phyloP scores from a whole-genome alignment of 164 flowering plant genomes.

The Malania oleifera region DNA sequence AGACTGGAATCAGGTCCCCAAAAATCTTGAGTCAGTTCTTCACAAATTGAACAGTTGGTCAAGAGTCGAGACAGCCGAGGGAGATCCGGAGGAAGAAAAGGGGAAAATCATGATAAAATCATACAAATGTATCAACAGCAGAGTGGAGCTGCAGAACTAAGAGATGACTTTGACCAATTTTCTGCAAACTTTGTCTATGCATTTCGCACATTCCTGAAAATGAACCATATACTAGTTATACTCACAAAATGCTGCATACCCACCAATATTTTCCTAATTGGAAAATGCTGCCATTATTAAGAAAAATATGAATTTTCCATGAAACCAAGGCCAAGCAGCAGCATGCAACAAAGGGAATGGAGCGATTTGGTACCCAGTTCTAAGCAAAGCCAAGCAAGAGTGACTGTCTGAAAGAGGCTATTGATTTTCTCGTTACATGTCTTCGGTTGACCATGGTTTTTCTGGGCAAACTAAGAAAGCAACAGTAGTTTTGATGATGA shows the following conservation, averaged over 20 bases:
- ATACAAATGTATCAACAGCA: neutral
- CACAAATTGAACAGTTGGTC: slow-evolving; percentile 13
- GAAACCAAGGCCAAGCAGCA: neutral
- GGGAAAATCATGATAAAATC: neutral
- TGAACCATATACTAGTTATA: neutral
- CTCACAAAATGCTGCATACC: too few relatives aligned
- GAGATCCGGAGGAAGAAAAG: neutral
- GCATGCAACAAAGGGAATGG: too few relatives aligned
- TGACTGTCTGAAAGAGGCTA: too few relatives aligned
- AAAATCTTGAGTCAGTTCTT: slow-evolving; percentile 16
- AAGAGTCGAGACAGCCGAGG: slow-evolving; percentile 2
- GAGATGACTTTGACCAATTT: slow-evolving; percentile 1
- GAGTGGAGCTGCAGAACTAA: neutral
- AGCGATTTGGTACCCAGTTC: too few relatives aligned
- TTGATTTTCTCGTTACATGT: too few relatives aligned
- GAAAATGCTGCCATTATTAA: neutral
- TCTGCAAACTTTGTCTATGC: slow-evolving; percentile 4
- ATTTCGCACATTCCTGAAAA: slow-evolving; percentile 24
- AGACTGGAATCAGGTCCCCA: slow-evolving; percentile 4
- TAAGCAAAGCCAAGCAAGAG: too few relatives aligned
- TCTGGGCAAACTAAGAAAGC: too few relatives aligned
- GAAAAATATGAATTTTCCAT: neutral
- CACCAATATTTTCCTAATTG: neutral
- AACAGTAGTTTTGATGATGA: too few relatives aligned
- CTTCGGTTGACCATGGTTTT: too few relatives aligned